Base-by-base conservation (phyloP, 345 rosid genomes). In the Diplotaxis tenuifolia region DNA sequence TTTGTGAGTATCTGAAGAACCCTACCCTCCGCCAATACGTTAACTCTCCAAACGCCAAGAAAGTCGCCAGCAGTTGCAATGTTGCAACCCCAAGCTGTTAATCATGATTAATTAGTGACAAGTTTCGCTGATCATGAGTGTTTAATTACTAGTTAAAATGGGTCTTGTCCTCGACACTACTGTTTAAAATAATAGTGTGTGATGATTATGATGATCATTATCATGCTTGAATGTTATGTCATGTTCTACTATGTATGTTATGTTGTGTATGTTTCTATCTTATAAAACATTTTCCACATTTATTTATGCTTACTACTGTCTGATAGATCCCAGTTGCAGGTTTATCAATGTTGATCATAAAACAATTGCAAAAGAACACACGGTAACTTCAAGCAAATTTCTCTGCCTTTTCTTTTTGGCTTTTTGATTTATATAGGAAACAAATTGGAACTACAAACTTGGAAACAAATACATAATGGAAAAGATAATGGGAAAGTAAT, bases 1-100 rank as follows among this genome's bases (percentile, higher is more conserved):
- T 91, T 22, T 91, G 96, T 42, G 83, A 83, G 9, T 89, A 91
- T 79, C 5, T 84, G 6, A 82, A 52, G 57, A 27, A 85, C 71
- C 97, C 97, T 1, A 60, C 2, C 29, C 67, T 87, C 22, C 77
- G 56, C 40, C 77, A 55, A 40, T 89, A 19, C 65, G 70, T 83
- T n/a, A 75, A 59, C 80, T 78, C 86, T 14, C 86, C 93, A 20
- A 86, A 81, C 28, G 88, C 89, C 0, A 77, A 23, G 12, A 84
- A 63, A 77, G 63, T 86, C 22, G 61, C 70, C 0, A 21, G 4
- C 67, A 19, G 55, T 57, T 91, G 95, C 70, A 81, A 81, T 3
- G 55, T 87, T 60, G 20, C 85, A 6, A 29, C 16, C 28, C 88
- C 95, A 27, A 74, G 1, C 9, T 89, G 92, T 74, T 89, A 73